Percentiles rank a stretch among this genome's conserved stretches.
These are phyloP conservation scores for Ophiosphaerella korrae DNA, from an alignment of 2,329 filamentous ascomycete species.

Conservation along the genomic window DNA sequence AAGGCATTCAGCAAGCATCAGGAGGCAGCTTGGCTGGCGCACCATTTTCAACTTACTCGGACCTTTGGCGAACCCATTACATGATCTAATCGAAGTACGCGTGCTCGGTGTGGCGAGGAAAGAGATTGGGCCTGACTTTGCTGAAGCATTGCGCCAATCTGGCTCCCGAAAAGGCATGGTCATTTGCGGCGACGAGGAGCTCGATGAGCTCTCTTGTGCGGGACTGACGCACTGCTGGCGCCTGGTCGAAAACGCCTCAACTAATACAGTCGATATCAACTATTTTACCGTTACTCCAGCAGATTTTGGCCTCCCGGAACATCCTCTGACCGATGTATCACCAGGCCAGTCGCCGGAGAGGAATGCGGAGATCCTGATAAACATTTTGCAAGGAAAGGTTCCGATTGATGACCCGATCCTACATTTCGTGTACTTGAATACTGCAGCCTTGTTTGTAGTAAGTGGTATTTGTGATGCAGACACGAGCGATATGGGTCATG, in stretches of 20 bases:
- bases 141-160: slow-evolving; percentile 76
- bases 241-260: slow-evolving; percentile 59
- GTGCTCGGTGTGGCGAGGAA: slow-evolving; percentile 91
- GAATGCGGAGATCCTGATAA: slow-evolving; percentile 83
- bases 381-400: slow-evolving; percentile 75
- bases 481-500: slow-evolving; percentile 75
- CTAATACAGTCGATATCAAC: slow-evolving; percentile 64
- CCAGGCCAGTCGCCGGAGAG: slow-evolving; percentile 83
- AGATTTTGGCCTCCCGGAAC: slow-evolving; percentile 83
- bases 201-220: slow-evolving; percentile 94
- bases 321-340: slow-evolving; percentile 77
- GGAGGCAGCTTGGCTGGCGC: slow-evolving; percentile 86
- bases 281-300: slow-evolving; percentile 77
- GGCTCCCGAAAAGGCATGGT: slow-evolving; percentile 85
- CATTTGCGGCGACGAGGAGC: slow-evolving; percentile 90
- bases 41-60: slow-evolving; percentile 98
- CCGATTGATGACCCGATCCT: slow-evolving; percentile 80
- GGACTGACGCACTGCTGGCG: slow-evolving; percentile 90
- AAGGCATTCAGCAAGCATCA: slow-evolving; percentile 83
- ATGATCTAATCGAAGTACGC: slow-evolving; percentile 78
- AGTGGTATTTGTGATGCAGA: slow-evolving; percentile 87
- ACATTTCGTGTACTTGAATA: slow-evolving; percentile 93
- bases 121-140: slow-evolving; percentile 86
- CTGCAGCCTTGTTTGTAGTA: slow-evolving; percentile 83
- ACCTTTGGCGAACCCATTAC: slow-evolving; percentile 87